Evolutionary conservation across 768 basidiomycete species (phyloP).

Genomic region (Hygrophoropsis aurantiaca): DNA sequence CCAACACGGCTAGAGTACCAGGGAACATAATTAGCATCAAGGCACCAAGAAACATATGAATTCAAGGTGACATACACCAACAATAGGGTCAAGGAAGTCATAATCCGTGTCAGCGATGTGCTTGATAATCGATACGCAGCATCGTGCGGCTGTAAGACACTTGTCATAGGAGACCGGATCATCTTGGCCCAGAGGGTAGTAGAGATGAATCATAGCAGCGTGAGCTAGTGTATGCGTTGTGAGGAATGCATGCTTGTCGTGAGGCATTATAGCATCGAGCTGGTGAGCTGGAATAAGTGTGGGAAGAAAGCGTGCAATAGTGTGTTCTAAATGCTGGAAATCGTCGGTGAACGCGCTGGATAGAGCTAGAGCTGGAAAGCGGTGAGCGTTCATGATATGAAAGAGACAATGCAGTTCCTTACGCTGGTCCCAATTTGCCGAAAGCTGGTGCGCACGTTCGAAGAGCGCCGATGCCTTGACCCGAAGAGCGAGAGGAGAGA

Average conservation of each 20-base stretch:
- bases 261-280: constrained; percentile 50
- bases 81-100: constrained; percentile 73
- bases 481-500: constrained; percentile 63
- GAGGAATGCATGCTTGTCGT: constrained; percentile 61
- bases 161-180: constrained; percentile 65
- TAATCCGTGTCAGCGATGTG: constrained; percentile 65
- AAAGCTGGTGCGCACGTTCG: constrained; percentile 62
- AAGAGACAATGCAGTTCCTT: constrained; percentile 24
- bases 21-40: constrained; percentile 3
- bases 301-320: constrained; percentile 61
- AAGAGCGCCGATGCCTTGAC: constrained; percentile 78
- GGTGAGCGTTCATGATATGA: constrained; percentile 18
- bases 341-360: constrained; percentile 54
- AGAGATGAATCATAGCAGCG: constrained; percentile 63
- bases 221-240: constrained; percentile 66
- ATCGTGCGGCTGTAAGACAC: constrained; percentile 62
- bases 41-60: constrained; percentile 9
- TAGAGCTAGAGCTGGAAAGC: constrained; percentile 40
- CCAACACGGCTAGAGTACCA: constrained; percentile 61
- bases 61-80: constrained; percentile 53
- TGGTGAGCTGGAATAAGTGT: constrained; percentile 67
- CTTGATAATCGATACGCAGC: constrained; percentile 59
- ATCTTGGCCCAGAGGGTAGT: constrained; percentile 59
- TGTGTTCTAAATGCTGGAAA: constrained; percentile 60
- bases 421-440: constrained; percentile 64